Conservation (phyloP, 139 green algal species). For the Gonium pectorale region DNA sequence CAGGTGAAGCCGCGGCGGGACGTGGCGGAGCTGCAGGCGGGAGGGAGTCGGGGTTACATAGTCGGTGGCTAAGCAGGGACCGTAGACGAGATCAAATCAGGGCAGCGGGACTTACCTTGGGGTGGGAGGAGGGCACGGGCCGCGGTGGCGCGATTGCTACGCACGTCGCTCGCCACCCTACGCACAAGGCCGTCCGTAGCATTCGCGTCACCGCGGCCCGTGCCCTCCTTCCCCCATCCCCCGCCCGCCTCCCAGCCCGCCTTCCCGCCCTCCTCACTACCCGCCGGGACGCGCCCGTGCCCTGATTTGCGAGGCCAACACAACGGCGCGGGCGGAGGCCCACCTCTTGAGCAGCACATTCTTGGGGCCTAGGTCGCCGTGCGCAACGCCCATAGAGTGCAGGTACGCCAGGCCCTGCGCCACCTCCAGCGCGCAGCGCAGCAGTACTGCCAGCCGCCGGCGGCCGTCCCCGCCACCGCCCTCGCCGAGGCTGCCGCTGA, state of each 20-base stretch:
- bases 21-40: constrained; percentile 11
- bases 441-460: constrained; percentile 16
- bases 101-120: neutral
- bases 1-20: constrained; percentile 19
- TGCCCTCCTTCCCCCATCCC: too few species aligned
- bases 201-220: too few species aligned
- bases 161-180: too few species aligned
- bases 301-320: too few species aligned
- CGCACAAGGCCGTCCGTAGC: too few species aligned
- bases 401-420: constrained; percentile 65
- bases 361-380: constrained; percentile 76
- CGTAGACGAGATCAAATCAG: neutral
- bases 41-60: neutral
- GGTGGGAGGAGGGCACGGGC: neutral
- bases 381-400: constrained; percentile 61
- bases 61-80: too few species aligned
- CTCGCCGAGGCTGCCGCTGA: neutral
- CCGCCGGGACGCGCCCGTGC: too few species aligned
- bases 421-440: constrained; percentile 50
- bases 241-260: too few species aligned
- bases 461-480: neutral
- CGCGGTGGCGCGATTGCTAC: too few species aligned
- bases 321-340: too few species aligned
- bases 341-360: constrained; percentile 69
- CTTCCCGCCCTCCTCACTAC: too few species aligned